Percentiles rank a stretch among this genome's conserved stretches.
Conservation (phyloP, 2,329 filamentous ascomycete species). For the Calonectria hongkongensis region DNA sequence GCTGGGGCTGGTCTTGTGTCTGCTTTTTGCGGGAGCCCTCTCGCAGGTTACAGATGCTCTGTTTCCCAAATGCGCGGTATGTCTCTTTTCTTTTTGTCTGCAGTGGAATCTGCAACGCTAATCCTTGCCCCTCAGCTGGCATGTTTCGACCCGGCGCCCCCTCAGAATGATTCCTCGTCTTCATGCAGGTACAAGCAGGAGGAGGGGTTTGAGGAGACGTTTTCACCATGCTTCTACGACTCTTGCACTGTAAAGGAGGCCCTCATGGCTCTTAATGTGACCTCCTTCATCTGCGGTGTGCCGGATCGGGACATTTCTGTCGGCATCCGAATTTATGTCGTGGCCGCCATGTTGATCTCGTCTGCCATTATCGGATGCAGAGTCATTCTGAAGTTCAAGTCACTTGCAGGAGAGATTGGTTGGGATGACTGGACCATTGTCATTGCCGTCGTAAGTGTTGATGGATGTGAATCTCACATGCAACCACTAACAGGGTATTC, state of each 20-base stretch:
- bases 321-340: background rate
- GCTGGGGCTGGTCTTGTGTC: background rate
- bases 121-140: background rate
- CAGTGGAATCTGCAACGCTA: background rate
- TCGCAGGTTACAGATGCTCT: background rate
- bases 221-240: conserved; percentile 12
- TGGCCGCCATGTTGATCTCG: background rate
- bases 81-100: background rate
- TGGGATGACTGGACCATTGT: conserved; percentile 24
- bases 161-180: background rate
- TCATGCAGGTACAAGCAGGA: conserved; percentile 11
- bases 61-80: background rate
- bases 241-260: conserved; percentile 5
- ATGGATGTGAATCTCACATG: background rate
- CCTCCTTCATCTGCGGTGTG: conserved; percentile 3
- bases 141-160: background rate
- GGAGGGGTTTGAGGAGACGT: background rate
- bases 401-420: background rate
- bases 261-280: background rate
- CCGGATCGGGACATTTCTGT: conserved; percentile 5
- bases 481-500: background rate
- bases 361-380: background rate
- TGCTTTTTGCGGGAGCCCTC: background rate
- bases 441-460: background rate
- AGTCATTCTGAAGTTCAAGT: background rate